Evolutionary conservation across 2,329 filamentous ascomycete species (phyloP).

Genomic region (Pyrenochaeta sp.): DNA sequence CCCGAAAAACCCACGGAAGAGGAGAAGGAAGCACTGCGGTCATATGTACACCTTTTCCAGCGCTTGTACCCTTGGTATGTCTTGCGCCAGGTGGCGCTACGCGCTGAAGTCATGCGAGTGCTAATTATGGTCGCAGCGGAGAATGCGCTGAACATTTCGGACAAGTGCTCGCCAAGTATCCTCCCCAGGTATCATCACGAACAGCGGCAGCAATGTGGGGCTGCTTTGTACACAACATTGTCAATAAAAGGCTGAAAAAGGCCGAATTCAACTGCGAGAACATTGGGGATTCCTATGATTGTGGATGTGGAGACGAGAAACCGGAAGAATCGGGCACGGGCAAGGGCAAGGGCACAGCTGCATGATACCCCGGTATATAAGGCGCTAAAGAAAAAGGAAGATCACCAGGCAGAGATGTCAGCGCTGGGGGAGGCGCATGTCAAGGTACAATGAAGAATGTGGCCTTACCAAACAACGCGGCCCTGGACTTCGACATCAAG

Average conservation of each 20-base stretch:
- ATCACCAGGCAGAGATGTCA: constrained; percentile 18
- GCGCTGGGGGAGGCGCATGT: constrained; percentile 9
- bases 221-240: constrained; percentile 72
- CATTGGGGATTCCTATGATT: constrained; percentile 73
- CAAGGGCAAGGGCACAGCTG: constrained; percentile 25
- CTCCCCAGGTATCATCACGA: constrained; percentile 69
- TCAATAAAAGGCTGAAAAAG: constrained; percentile 69
- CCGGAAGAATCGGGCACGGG: constrained; percentile 30
- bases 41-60: constrained; percentile 70
- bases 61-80: constrained; percentile 69
- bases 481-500: constrained; percentile 9
- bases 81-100: constrained; percentile 21
- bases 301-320: constrained; percentile 68
- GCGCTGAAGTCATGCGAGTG: constrained; percentile 27
- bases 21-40: constrained; percentile 66
- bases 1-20: constrained; percentile 69
- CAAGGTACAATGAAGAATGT: constrained; percentile 4
- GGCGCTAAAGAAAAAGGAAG: constrained; percentile 20
- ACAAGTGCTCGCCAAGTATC: constrained; percentile 67
- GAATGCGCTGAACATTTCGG: constrained; percentile 73
- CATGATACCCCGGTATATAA: constrained; percentile 18
- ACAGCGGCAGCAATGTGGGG: constrained; percentile 71
- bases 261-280: constrained; percentile 69
- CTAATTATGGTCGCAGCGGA: constrained; percentile 57
- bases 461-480: constrained; percentile 7